Evolutionary conservation across 306 rosid genomes (phyloP).

Genomic region (Lathyrus oleraceus): DNA sequence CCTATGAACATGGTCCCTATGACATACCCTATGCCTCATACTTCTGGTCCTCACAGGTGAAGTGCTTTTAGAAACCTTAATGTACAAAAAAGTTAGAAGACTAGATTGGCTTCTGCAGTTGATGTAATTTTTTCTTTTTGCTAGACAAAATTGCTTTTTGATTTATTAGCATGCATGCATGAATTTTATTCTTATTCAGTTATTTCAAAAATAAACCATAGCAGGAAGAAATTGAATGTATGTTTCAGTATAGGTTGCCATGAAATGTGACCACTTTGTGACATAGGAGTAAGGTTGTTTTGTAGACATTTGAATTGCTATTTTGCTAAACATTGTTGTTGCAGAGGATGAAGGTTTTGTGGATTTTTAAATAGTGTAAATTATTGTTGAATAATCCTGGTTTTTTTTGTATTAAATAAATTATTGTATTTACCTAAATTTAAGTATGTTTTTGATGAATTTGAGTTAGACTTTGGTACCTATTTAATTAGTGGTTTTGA

Average conservation of each 20-base stretch:
- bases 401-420: background rate
- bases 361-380: constrained; percentile 31
- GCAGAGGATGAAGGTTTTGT: constrained; percentile 25
- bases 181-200: constrained; percentile 27
- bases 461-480: too few species aligned
- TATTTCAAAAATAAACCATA: constrained; percentile 43
- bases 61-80: constrained; percentile 39
- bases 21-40: constrained; percentile 74
- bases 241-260: constrained; percentile 35
- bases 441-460: background rate
- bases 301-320: constrained; percentile 31
- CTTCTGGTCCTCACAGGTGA: constrained; percentile 84
- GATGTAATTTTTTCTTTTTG: constrained; percentile 49
- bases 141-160: constrained; percentile 32
- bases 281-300: constrained; percentile 34
- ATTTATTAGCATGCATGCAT: constrained; percentile 42
- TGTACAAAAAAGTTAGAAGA: constrained; percentile 53
- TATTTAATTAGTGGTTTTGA: too few species aligned
- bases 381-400: constrained; percentile 17
- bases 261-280: constrained; percentile 39
- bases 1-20: constrained; percentile 71
- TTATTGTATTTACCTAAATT: background rate
- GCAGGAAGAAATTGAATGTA: constrained; percentile 39
- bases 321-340: constrained; percentile 25
- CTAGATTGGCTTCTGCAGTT: constrained; percentile 48